Percentiles rank a stretch among this genome's conserved stretches.
These are phyloP conservation scores for Aspergillus sp. DNA, from an alignment of 2,329 filamentous ascomycete species.

Conservation along the genomic window DNA sequence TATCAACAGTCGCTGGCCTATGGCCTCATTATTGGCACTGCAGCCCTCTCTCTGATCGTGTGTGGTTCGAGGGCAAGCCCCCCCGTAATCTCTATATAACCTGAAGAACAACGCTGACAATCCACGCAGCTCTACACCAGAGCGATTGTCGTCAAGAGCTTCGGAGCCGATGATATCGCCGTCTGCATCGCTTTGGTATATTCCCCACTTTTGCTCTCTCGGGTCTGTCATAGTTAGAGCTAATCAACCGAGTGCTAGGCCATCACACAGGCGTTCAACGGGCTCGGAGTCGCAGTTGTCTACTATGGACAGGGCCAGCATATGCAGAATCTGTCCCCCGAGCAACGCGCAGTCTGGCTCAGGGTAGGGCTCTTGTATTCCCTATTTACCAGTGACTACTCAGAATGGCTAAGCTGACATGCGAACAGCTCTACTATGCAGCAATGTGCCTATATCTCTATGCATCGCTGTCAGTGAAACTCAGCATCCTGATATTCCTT, in stretches of 20 bases:
- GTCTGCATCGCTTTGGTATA: no score
- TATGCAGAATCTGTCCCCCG: neutral
- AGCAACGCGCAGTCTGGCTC: neutral
- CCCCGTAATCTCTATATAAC: no score
- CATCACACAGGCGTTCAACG: neutral
- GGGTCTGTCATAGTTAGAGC: rapidly evolving
- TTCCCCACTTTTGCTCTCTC: no score
- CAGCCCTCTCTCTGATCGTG: no score
- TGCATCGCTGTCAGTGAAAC: neutral
- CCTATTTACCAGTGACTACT: neutral
- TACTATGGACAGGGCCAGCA: neutral
- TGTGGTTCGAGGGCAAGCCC: no score
- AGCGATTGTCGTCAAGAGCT: no score
- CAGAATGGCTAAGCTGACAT: no score
- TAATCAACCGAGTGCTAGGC: neutral
- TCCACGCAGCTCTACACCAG: no score
- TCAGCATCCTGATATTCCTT: neutral
- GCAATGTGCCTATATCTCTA: neutral
- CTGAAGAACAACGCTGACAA: no score
- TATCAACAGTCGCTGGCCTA: neutral
- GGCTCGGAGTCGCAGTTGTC: neutral
- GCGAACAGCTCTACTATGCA: neutral
- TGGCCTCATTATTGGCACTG: neutral
- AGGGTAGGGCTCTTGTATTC: neutral
- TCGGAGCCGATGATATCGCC: no score